These are phyloP conservation scores for Botrytis fabae DNA, from an alignment of 2,329 filamentous ascomycete genomes.

Conservation along the genomic window DNA sequence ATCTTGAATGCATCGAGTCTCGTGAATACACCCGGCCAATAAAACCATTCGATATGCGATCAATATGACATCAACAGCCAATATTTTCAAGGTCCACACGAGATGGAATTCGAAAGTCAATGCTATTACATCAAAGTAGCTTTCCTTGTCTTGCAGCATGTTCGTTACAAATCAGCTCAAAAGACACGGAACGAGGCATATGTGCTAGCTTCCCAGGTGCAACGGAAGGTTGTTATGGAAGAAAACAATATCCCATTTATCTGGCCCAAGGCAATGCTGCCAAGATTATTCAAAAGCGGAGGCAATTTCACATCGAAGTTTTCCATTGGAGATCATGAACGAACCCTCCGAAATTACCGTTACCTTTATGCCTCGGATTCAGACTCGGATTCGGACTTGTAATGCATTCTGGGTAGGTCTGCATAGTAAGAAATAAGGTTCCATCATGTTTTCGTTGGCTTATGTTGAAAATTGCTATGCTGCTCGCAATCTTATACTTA, in stretches of 20 bases:
- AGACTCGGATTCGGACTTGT: background rate
- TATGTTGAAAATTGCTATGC: background rate
- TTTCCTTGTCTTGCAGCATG: background rate
- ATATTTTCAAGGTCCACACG: background rate
- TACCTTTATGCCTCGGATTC: background rate
- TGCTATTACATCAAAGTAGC: background rate
- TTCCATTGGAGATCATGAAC: constrained; percentile 6
- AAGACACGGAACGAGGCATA: background rate
- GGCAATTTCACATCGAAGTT: background rate
- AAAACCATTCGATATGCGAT: background rate
- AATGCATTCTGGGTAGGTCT: background rate
- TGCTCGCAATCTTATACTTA: background rate
- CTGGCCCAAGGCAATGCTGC: background rate
- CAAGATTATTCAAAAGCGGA: background rate
- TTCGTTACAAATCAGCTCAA: background rate
- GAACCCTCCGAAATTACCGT: constrained; percentile 10
- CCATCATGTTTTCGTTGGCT: constrained; percentile 13
- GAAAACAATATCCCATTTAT: background rate
- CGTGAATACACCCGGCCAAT: background rate
- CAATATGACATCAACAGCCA: background rate
- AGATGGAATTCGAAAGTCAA: background rate
- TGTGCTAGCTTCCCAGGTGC: background rate
- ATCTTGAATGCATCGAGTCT: background rate
- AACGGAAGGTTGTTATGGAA: constrained; percentile 3
- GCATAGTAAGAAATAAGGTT: background rate